phyloP scores from a whole-genome alignment of 2,329 filamentous ascomycete species.

The Fusarium lateritium region DNA sequence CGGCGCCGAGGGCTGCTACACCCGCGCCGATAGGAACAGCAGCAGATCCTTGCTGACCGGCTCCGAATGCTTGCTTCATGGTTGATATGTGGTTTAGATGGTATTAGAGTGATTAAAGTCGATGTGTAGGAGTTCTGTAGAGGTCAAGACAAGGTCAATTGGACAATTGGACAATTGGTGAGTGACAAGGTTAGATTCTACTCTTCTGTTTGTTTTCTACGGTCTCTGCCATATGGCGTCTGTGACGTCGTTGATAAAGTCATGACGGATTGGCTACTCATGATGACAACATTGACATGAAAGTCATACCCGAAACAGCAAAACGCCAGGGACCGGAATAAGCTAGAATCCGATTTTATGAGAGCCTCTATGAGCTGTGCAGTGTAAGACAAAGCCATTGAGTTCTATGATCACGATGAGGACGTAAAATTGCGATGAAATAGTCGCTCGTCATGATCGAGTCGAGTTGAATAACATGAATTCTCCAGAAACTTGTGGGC shows the following conservation, averaged over 20 bases:
- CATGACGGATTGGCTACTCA: slow-evolving; percentile 41
- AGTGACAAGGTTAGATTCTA: neutral
- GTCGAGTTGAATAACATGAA: slow-evolving; percentile 6
- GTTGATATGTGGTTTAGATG: slow-evolving; percentile 3
- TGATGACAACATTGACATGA: slow-evolving; percentile 45
- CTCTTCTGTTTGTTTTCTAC: slow-evolving; percentile 21
- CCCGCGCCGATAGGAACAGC: slow-evolving; percentile 39
- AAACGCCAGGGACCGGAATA: slow-evolving; percentile 20
- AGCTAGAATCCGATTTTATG: slow-evolving; percentile 4
- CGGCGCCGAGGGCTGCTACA: slow-evolving; percentile 43
- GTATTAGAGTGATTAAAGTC: slow-evolving; percentile 2
- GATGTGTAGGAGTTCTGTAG: neutral
- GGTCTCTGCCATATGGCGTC: neutral
- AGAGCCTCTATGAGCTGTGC: neutral
- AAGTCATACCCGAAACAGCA: slow-evolving; percentile 30
- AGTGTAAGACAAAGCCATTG: slow-evolving; percentile 4
- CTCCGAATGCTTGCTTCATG: slow-evolving; percentile 41
- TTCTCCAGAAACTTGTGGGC: slow-evolving; percentile 11
- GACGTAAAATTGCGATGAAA: slow-evolving; percentile 21
- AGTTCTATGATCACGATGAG: slow-evolving; percentile 5
- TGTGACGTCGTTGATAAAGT: slow-evolving; percentile 43
- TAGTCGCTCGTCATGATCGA: slow-evolving; percentile 19
- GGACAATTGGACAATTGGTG: slow-evolving; percentile 11
- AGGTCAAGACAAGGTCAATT: slow-evolving; percentile 9
- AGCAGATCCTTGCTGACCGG: slow-evolving; percentile 37